Base-by-base conservation (phyloP, 2,329 filamentous ascomycete genomes). In the Chaetomium sp. region DNA sequence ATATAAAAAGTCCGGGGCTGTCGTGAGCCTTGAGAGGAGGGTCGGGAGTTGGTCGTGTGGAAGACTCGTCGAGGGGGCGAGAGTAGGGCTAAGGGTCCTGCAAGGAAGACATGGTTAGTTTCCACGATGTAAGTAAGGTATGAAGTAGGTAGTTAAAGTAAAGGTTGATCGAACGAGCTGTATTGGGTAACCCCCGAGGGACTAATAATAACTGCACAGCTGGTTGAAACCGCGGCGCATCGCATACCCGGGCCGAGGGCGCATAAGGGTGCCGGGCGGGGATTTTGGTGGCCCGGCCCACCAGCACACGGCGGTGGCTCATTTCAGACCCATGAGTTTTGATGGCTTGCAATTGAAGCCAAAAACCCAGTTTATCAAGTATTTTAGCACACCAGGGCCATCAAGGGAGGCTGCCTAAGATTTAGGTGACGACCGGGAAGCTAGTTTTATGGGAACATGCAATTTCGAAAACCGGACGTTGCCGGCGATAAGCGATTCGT, bases 281-380 rank as follows among this genome's bases (percentile, higher is more conserved):
- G 3, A 27, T 27, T 27, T 27, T 27, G 64, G 65, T 62, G 54
- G 62, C 54, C 47, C 61, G 62, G 64, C 66, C 62, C 61, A 67
- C 54, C 53, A 59, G 61, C 57, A 67, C 62, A 60, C 65, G 62
- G 62, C 62, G 61, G 58, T 61, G 60, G 61, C 61, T 69, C 68
- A 70, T 71, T 52, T 68, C 66, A 65, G 59, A 54, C 61, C 66
- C 65, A 66, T 64, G 52, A 53, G 56, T 47, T 51, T 42, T 57
- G 51, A 56, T 51, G 59, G 51, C 48, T 53, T 49, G 38, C 48
- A 19, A 40, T 27, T 12, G 12, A 52, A 53, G 47, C 53, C 57
- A 37, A 27, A 37, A 37, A 45, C 10, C 43, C 43, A 32, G 43
- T 27, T 27, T 27, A 27, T 27, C 19, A 27, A 27, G 19, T 27